Base-by-base conservation (phyloP, 352 stramenopile species). In the Phytophthora melonis region DNA sequence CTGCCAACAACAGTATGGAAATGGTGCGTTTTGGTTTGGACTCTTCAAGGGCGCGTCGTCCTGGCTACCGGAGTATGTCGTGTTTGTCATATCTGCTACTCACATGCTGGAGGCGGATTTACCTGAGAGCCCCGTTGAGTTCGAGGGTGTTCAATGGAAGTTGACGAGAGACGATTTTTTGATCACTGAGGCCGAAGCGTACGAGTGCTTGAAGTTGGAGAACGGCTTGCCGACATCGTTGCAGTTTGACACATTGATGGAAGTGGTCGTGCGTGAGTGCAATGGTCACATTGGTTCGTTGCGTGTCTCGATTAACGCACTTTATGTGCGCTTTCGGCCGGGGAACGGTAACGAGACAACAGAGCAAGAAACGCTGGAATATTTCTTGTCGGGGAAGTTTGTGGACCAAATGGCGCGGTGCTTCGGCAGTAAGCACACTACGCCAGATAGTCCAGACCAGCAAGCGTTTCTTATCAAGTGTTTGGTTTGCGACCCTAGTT, bases 261-360 rank as follows among this genome's bases (percentile, higher is more conserved):
- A 70, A 25, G 43, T 74, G 45, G 56, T 70, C 8, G 45, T 74
- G 52, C 67, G 67, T 4, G 45, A 65, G 60, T 74, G 67, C 67
- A 74, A 69, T 61, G 67, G 67, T 5, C 50, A 62, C 56, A 66
- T 70, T 45, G 41, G 60, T 64, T 54, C 53, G 19, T 74, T 74
- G 41, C 66, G 66, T 1, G 4, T 63, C 34, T 68, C 41, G 0
- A 59, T 73, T 52, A 23, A 73, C 34, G 10, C 43, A 6, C 6
- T 50, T 50, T 50, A 18, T 21, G 41, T 2, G 41, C 13, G 9
- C 3, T 19, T 50, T 50, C 18, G 3, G 41, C 41, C 32, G 32
- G 32, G 32, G 32, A 39, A 39, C 8, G 32, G 32, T 39, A 3
- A n/a, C 3, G 2, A 23, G 30, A 41, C 8, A 70, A 63, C 63